phyloP scores from a whole-genome alignment of 2,329 filamentous ascomycete genomes.

The Leptographium galeiforme region DNA sequence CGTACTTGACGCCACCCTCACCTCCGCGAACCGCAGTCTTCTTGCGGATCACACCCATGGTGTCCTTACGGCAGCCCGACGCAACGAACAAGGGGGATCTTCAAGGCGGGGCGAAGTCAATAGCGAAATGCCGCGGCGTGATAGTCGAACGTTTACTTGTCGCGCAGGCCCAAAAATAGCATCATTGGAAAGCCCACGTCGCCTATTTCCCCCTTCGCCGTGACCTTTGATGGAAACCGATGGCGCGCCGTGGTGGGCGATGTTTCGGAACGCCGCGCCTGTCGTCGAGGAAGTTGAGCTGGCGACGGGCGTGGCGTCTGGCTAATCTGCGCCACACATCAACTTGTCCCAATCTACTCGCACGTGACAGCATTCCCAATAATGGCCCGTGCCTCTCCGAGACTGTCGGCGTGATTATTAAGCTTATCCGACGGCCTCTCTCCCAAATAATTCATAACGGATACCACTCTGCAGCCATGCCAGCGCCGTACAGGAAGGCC shows the following conservation, averaged over 20 bases:
- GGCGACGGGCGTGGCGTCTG: neutral
- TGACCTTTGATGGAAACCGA: constrained; percentile 10
- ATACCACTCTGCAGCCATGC: no score
- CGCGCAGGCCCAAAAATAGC: constrained; percentile 4
- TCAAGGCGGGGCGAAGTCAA: neutral
- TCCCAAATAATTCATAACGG: no score
- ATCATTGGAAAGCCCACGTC: constrained; percentile 3
- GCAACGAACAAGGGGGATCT: neutral
- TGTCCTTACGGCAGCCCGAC: neutral
- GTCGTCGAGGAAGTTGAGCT: neutral
- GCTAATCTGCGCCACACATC: neutral
- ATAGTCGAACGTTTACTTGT: neutral
- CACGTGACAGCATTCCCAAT: no score
- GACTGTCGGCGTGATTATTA: no score
- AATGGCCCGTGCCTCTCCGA: no score
- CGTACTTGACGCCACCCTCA: constrained; percentile 85
- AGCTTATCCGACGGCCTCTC: no score
- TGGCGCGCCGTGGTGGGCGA: constrained; percentile 6
- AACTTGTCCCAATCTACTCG: neutral
- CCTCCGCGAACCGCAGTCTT: constrained; percentile 77
- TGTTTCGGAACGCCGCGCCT: constrained; percentile 7
- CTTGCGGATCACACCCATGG: constrained; percentile 91
- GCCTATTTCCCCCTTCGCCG: constrained; percentile 4
- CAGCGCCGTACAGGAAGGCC: no score
- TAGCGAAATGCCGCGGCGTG: neutral